phyloP scores from a whole-genome alignment of 768 basidiomycete genomes.

The Naganishia friedmannii region DNA sequence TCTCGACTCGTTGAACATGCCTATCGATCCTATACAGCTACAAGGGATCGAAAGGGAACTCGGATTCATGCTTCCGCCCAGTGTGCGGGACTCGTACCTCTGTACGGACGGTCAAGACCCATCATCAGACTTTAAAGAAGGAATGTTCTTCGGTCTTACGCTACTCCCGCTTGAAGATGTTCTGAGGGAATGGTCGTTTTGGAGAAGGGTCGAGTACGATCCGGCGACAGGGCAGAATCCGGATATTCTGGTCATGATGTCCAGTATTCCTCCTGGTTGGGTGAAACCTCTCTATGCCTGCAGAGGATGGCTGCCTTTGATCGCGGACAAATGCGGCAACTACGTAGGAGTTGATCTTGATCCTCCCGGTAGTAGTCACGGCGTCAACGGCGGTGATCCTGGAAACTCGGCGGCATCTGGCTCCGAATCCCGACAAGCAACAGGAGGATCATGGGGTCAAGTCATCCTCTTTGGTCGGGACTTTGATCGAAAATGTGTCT shows the following conservation, averaged over 20 bases:
- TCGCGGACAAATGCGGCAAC: conserved; percentile 90
- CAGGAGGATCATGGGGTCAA: conserved; percentile 71
- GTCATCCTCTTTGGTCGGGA: conserved; percentile 99
- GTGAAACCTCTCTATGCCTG: conserved; percentile 85
- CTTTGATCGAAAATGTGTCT: conserved; percentile 94
- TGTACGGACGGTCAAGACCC: conserved; percentile 90
- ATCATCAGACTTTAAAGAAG: conserved; percentile 67
- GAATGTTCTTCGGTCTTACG: conserved; percentile 93
- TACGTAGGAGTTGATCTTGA: conserved; percentile 94
- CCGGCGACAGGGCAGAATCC: conserved; percentile 77
- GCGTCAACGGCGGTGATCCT: conserved; percentile 2
- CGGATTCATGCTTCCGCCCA: conserved; percentile 68
- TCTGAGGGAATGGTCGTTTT: conserved; percentile 91
- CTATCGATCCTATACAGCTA: conserved; percentile 75
- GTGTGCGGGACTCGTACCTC: conserved; percentile 86
- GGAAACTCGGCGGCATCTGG: conserved; percentile 11
- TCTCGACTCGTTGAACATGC: conserved; percentile 90
- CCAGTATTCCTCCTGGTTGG: conserved; percentile 84
- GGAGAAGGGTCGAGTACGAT: conserved; percentile 89
- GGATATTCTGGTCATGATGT: conserved; percentile 71
- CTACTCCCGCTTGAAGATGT: conserved; percentile 89
- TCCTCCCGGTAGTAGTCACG: conserved; percentile 55
- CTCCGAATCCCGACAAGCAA: conserved; percentile 53
- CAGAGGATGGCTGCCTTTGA: conserved; percentile 92
- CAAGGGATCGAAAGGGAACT: conserved; percentile 78